Evolutionary conservation across 495 filamentous ascomycete species (phyloP), one percentile per base, ranked within the genome.

Genomic region (Talaromyces thailandensis): DNA sequence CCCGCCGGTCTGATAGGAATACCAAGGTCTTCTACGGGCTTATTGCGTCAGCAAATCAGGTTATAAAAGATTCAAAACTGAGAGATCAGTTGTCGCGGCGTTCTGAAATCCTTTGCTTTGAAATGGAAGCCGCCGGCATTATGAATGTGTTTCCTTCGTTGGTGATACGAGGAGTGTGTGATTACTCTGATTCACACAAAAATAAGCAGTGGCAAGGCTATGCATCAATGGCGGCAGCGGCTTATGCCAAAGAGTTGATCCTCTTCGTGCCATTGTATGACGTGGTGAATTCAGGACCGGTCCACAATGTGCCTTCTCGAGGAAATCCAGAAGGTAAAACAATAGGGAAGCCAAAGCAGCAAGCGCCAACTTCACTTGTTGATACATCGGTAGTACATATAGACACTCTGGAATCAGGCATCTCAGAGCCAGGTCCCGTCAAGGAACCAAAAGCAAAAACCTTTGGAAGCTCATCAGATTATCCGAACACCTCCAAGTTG

Each of bases 81-180:
- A 18, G 43, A 48, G 43, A 48, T 9, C 16, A 48, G 18, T 18
- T 48, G 1, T 9, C 43, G 21, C 43, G 21, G n/a, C 43, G 43
- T 48, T 69, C 76, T 53, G 43, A n/a, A 48, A 48, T 48, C 5
- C n/a, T 48, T 1, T 48, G 43, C 18, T 53, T 75, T 14, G 77
- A 80, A 45, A 80, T 79, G 71, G 77, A 79, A 66, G 77, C 75
- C 9, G 77, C 77, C 23, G 77, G 78, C 1, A 40, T 79, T 16
- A 76, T 72, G 70, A 62, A 75, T 61, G 58, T 70, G 26, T 72
- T 76, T 53, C 70, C 62, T 60, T 77, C 72, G 60, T 56, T 77
- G 9, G 69, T 78, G 3, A 71, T 79, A 31, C 66, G 72, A 56
- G 76, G 76, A 0, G 71, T 76, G n/a, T 73, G 69, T 63, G 76